A percentile compares a stretch with the other conserved stretches of the same genome.
phyloP scores from a whole-genome alignment of 2,329 filamentous ascomycete species.

The Pyrenophora graminea region DNA sequence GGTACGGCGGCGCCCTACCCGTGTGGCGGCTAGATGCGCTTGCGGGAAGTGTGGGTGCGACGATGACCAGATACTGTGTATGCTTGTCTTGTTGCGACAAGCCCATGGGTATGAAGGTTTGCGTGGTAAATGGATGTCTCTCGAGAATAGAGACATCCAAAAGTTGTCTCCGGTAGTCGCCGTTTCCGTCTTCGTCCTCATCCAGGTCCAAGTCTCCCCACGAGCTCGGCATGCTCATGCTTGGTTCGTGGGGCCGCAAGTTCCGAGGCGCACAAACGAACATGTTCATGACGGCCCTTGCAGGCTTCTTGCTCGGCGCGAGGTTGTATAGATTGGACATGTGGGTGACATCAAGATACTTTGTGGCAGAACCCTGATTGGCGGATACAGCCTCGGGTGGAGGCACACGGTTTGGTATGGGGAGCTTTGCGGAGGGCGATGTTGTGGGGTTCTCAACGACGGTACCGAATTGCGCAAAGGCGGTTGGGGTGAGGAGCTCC shows the following conservation, averaged over 20 bases:
- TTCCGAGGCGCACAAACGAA: slow-evolving; percentile 78
- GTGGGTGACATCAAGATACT: slow-evolving; percentile 79
- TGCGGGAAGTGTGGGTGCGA: slow-evolving; percentile 74
- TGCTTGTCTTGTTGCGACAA: slow-evolving; percentile 52
- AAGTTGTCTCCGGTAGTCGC: slow-evolving; percentile 35
- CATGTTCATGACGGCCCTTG: slow-evolving; percentile 76
- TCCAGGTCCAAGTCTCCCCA: slow-evolving; percentile 42
- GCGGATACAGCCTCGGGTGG: slow-evolving; percentile 58
- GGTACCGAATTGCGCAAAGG: slow-evolving; percentile 80
- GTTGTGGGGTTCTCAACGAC: slow-evolving; percentile 74
- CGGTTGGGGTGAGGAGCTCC: slow-evolving; percentile 66
- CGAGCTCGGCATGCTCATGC: slow-evolving; percentile 42
- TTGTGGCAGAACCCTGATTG: slow-evolving; percentile 88
- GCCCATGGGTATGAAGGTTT: slow-evolving; percentile 85
- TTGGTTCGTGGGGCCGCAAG: slow-evolving; percentile 51
- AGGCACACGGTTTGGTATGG: slow-evolving; percentile 53
- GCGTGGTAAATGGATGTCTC: slow-evolving; percentile 89
- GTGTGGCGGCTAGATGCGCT: slow-evolving; percentile 35
- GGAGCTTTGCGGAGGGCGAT: slow-evolving; percentile 52
- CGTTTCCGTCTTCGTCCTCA: slow-evolving; percentile 37
- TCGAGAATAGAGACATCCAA: slow-evolving; percentile 79
- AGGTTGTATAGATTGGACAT: slow-evolving; percentile 72
- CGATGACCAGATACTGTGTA: slow-evolving; percentile 77
- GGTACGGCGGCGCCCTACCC: slow-evolving; percentile 50
- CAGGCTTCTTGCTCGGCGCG: slow-evolving; percentile 62